Base-by-base conservation (phyloP, 495 filamentous ascomycete genomes). In the Hypoxylon fuscum region DNA sequence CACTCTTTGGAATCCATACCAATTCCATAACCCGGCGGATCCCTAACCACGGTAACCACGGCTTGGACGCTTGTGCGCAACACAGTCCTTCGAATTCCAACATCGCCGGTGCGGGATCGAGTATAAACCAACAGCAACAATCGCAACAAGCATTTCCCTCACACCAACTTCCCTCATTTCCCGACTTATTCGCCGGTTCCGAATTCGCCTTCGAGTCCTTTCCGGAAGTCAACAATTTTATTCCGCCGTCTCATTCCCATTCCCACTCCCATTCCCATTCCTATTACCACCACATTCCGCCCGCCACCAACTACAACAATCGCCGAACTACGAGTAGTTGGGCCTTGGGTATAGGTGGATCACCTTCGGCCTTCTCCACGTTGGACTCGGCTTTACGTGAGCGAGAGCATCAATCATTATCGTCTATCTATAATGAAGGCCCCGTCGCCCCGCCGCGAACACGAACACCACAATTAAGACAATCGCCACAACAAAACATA, bases 141-240 rank as follows among this genome's bases (percentile, higher is more conserved):
- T 29, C n/a, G n/a, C n/a, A n/a, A n/a, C n/a, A 41, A 9, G 9
- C 37, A 8, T 27, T 3, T 22, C 15, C 27, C 11, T 40, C 41
- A 21, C 15, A 41, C 29, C 49, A 32, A 12, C 22, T 65, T 5
- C 62, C 62, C 11, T 42, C 62, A 10, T 21, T 65, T 22, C 50
- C 55, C 2, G 31, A 35, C 18, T 8, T 65, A 21, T 40, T 59
- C 15, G 22, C 14, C 12, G 17, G 8, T 9, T 20, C n/a, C 17
- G 41, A 42, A n/a, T 10, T 29, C 29, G 48, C 9, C 5, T 43
- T 35, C 20, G 44, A 46, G n/a, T 10, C 48, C 5, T 18, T 38
- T 7, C 49, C 44, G 10, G 50, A 47, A 18, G 22, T 31, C 15
- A 14, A 27, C n/a, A 25, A 41, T 1, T 23, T 55, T 32, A 1